Percentiles rank a stretch among this genome's conserved stretches.
These are phyloP conservation scores for Juglanconis juglandina DNA, from an alignment of 2,329 filamentous ascomycete genomes.

Conservation along the genomic window DNA sequence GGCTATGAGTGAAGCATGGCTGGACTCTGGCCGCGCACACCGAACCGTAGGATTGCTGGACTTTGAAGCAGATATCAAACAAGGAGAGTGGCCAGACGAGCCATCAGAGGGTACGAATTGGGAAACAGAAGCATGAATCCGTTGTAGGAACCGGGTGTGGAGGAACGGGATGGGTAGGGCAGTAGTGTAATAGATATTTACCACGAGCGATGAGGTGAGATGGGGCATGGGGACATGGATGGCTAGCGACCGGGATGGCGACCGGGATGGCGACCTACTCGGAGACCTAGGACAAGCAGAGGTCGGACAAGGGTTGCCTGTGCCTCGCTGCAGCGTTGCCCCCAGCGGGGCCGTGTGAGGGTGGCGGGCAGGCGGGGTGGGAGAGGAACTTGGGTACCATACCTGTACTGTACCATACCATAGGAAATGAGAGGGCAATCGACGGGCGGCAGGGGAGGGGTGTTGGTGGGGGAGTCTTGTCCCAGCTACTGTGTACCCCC, in stretches of 20 bases:
- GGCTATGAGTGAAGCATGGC: slow-evolving; percentile 8
- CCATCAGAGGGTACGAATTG: not conserved
- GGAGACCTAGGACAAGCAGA: not conserved
- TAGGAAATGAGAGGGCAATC: no score
- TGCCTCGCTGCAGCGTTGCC: no score
- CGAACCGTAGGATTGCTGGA: not conserved
- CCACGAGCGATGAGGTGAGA: slow-evolving; percentile 2
- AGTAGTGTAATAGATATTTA: slow-evolving; percentile 2
- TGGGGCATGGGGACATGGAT: not conserved
- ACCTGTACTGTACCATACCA: no score
- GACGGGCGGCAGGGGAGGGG: no score
- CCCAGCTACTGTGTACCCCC: not conserved
- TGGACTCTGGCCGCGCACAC: not conserved
- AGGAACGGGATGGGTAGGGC: slow-evolving; percentile 10
- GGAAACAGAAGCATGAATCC: slow-evolving; percentile 3
- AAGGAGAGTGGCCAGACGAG: slow-evolving; percentile 1
- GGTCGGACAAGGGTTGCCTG: not conserved
- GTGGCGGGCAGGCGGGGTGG: no score
- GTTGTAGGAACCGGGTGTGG: slow-evolving; percentile 2
- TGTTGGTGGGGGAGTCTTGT: no score
- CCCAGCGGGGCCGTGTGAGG: no score
- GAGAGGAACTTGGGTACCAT: no score
- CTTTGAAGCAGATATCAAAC: slow-evolving; percentile 10
- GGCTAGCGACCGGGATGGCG: not conserved
- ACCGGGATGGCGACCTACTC: not conserved